phyloP scores from a whole-genome alignment of 331 rosid species.

The Prunus yedoensis region DNA sequence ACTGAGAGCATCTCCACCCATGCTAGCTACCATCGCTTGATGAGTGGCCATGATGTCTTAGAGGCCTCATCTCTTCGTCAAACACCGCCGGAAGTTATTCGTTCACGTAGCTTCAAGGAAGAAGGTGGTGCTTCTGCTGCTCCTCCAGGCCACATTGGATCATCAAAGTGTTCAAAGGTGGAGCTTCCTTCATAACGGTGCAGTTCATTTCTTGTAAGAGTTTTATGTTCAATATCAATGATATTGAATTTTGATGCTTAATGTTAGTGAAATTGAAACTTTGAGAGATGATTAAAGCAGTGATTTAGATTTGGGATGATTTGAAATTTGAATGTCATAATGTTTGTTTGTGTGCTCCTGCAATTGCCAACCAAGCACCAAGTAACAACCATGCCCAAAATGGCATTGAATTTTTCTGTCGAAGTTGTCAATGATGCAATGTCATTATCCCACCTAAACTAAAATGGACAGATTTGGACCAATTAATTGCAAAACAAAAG shows the following conservation, averaged over 20 bases:
- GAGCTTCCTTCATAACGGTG: not conserved
- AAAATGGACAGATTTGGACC: too few species aligned
- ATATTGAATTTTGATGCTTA: not conserved
- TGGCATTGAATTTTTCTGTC: too few species aligned
- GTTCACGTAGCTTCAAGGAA: conserved; percentile 13
- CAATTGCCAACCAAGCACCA: not conserved
- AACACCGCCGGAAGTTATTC: conserved; percentile 13
- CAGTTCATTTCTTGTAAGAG: conserved; percentile 5
- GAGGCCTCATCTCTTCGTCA: conserved; percentile 72
- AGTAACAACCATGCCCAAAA: not conserved
- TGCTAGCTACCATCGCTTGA: conserved; percentile 59
- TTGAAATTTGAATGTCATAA: too few species aligned
- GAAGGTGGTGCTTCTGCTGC: not conserved
- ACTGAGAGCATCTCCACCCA: conserved; percentile 48
- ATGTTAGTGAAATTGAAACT: not conserved
- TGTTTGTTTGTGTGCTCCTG: too few species aligned
- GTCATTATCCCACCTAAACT: too few species aligned
- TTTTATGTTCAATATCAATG: not conserved
- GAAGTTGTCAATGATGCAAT: too few species aligned
- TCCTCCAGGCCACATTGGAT: not conserved
- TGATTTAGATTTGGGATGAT: not conserved
- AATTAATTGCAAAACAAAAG: too few species aligned
- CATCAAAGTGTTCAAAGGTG: conserved; percentile 3
- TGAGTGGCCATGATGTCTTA: conserved; percentile 27
- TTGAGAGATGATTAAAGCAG: not conserved